Percentiles rank a stretch among this genome's conserved stretches.
Conservation (phyloP, 2,329 filamentous ascomycete genomes). For the Penicillium olsonii region DNA sequence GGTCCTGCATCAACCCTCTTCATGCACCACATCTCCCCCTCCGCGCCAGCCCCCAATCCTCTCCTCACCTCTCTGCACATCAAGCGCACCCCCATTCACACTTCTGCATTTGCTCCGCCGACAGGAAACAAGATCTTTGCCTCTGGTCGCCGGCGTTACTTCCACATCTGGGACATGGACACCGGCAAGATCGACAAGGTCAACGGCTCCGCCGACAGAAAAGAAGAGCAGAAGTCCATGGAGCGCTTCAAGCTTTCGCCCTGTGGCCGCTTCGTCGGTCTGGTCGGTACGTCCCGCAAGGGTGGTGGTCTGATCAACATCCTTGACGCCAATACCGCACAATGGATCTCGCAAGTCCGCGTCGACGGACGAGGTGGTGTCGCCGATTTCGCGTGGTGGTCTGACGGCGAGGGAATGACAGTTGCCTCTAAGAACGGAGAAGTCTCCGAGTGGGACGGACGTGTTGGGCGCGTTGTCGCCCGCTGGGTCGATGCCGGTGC, state of each 20-base stretch:
- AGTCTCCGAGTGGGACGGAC: conserved; percentile 83
- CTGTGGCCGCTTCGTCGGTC: conserved; percentile 80
- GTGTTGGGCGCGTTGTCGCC: conserved; percentile 67
- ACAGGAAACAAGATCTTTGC: conserved; percentile 80
- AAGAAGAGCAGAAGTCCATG: conserved; percentile 84
- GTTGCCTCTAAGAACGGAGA: conserved; percentile 85
- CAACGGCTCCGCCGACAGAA: conserved; percentile 66
- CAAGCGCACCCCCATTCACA: conserved; percentile 78
- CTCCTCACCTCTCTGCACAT: conserved; percentile 88
- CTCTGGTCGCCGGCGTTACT: conserved; percentile 83
- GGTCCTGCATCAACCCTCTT: conserved; percentile 82
- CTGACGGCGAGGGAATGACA: conserved; percentile 75
- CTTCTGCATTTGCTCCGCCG: conserved; percentile 75
- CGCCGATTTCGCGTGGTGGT: conserved; percentile 93
- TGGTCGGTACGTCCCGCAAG: conserved; percentile 77
- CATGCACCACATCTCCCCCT: conserved; percentile 83
- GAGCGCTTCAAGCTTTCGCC: conserved; percentile 87
- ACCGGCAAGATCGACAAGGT: conserved; percentile 83
- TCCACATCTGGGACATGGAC: conserved; percentile 89
- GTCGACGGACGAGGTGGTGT: conserved; percentile 81
- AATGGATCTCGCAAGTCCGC: conserved; percentile 83
- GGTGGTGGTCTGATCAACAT: conserved; percentile 88
- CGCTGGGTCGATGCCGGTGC: conserved; percentile 90
- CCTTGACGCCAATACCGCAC: conserved; percentile 74
- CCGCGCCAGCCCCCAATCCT: conserved; percentile 78